A percentile compares a stretch with the other conserved stretches of the same genome.
Evolutionary conservation across 495 filamentous ascomycete species (phyloP).

Genomic region (Sabuloglossum arenarium): DNA sequence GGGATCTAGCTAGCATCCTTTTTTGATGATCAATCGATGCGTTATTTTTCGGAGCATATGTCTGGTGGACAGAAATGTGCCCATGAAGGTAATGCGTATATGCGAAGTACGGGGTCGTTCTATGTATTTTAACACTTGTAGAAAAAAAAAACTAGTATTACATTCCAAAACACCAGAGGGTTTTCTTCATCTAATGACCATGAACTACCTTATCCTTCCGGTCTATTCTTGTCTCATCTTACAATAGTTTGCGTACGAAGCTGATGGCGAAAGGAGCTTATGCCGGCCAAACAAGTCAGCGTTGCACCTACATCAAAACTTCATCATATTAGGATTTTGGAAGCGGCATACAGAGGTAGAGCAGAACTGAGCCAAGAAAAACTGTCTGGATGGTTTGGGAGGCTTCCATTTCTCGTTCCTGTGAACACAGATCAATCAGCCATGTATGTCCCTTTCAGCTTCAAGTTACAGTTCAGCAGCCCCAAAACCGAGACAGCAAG

Average conservation of each 20-base stretch:
- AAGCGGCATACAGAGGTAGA: constrained; percentile 64
- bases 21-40: background rate
- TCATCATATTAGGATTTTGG: background rate
- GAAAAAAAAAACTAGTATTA: background rate
- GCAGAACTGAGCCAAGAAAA: constrained; percentile 36
- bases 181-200: background rate
- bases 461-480: too few relatives aligned
- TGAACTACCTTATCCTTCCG: background rate
- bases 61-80: background rate
- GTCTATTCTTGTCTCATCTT: constrained; percentile 11
- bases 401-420: constrained; percentile 52
- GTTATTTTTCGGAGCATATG: background rate
- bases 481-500: too few relatives aligned
- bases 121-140: background rate
- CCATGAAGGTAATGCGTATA: background rate
- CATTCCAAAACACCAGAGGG: background rate
- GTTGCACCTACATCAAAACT: constrained; percentile 3
- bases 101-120: background rate
- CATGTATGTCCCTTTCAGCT: too few relatives aligned
- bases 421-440: constrained; percentile 1
- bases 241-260: constrained; percentile 54
- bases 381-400: constrained; percentile 40
- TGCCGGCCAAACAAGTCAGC: constrained; percentile 1
- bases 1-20: background rate
- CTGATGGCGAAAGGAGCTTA: constrained; percentile 74